Conservation (phyloP, 768 basidiomycete genomes). For the Mycena chlorophos region DNA sequence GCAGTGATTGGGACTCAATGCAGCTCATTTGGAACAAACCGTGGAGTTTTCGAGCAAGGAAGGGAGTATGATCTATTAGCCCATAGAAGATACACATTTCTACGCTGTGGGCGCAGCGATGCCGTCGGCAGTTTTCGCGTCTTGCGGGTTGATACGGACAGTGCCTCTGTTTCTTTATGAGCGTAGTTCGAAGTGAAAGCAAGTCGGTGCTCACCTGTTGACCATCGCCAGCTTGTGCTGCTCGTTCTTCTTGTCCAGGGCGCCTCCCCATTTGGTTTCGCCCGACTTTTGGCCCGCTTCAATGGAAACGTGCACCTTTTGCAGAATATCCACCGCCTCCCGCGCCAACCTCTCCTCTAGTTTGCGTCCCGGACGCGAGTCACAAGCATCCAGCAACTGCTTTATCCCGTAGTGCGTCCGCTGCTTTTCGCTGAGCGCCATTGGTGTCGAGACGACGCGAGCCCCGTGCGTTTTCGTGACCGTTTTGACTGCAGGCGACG, state of each 20-base stretch:
- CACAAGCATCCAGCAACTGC: constrained; percentile 69
- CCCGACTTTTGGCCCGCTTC: background rate
- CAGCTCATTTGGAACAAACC: too few relatives aligned
- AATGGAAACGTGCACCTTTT: constrained; percentile 36
- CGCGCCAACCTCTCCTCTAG: constrained; percentile 73
- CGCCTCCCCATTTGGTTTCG: constrained; percentile 43
- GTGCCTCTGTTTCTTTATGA: constrained; percentile 9
- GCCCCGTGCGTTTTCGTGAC: constrained; percentile 59
- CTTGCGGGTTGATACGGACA: constrained; percentile 6
- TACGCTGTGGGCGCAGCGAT: too few relatives aligned
- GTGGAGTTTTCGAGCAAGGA: too few relatives aligned
- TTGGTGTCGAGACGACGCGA: constrained; percentile 66
- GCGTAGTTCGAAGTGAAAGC: background rate
- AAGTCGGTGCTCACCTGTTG: constrained; percentile 60
- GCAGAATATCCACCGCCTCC: constrained; percentile 73
- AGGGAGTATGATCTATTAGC: too few relatives aligned
- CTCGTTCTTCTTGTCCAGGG: constrained; percentile 60
- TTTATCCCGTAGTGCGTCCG: constrained; percentile 66
- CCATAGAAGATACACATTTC: too few relatives aligned
- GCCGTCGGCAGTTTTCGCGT: background rate
- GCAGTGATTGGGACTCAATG: too few relatives aligned
- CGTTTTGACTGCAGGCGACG: constrained; percentile 69
- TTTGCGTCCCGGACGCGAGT: constrained; percentile 54
- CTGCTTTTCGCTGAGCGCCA: constrained; percentile 79
- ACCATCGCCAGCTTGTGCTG: constrained; percentile 71